phyloP scores from a whole-genome alignment of 805 yeast species.

The Suhomyces sp. region DNA sequence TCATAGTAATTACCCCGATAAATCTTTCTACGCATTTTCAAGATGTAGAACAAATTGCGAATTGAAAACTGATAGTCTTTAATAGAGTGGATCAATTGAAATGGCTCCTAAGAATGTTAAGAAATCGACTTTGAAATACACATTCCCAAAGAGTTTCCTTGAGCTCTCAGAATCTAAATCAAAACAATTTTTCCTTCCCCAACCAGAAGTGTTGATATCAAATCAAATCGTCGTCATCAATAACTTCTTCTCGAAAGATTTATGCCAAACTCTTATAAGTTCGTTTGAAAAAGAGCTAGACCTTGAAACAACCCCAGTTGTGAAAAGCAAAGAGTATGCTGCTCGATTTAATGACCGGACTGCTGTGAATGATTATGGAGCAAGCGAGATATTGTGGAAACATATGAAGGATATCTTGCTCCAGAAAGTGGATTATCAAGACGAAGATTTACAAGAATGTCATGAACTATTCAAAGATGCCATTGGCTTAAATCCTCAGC shows the following conservation, averaged over 20 bases:
- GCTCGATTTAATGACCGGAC: constrained; percentile 55
- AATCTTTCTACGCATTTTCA: background rate
- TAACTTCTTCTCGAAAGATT: constrained; percentile 33
- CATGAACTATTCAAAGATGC: constrained; percentile 34
- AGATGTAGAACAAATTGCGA: background rate
- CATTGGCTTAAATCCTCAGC: constrained; percentile 51
- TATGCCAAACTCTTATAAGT: constrained; percentile 40
- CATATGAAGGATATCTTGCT: constrained; percentile 34
- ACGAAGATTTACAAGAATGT: constrained; percentile 21
- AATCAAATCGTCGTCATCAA: constrained; percentile 42
- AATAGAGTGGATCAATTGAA: background rate
- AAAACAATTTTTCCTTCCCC: constrained; percentile 17
- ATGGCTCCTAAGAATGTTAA: constrained; percentile 11
- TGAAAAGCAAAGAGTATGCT: constrained; percentile 52
- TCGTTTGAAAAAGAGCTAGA: constrained; percentile 24
- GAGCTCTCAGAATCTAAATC: constrained; percentile 8
- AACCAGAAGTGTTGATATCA: constrained; percentile 20
- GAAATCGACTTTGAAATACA: constrained; percentile 7
- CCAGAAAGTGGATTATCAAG: constrained; percentile 24
- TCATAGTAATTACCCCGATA: background rate
- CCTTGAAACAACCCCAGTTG: constrained; percentile 47
- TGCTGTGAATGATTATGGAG: constrained; percentile 34
- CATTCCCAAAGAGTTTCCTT: constrained; percentile 17
- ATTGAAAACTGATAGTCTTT: background rate
- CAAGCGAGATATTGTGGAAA: constrained; percentile 42